phyloP scores from a whole-genome alignment of 2,329 filamentous ascomycete genomes.

The Aspergillus pseudoglaucus region DNA sequence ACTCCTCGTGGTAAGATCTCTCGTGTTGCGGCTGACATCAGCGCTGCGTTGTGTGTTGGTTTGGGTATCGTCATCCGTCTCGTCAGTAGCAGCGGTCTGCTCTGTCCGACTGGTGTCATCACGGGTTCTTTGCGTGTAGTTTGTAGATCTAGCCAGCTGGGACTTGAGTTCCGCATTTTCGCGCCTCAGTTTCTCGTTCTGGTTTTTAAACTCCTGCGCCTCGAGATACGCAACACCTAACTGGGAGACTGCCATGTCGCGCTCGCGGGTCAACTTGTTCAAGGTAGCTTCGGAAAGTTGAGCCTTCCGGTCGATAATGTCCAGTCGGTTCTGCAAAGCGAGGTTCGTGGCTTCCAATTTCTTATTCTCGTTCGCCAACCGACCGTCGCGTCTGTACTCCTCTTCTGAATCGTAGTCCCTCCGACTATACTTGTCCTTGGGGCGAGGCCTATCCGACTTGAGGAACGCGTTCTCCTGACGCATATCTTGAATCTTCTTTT shows the following conservation, averaged over 20 bases:
- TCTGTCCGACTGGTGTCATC: conserved; percentile 25
- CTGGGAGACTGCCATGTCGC: conserved; percentile 53
- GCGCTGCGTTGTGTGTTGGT: conserved; percentile 24
- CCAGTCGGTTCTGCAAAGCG: conserved; percentile 49
- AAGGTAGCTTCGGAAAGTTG: conserved; percentile 49
- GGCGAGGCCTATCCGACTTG: conserved; percentile 35
- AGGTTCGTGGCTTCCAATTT: conserved; percentile 49
- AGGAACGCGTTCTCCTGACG: conserved; percentile 49
- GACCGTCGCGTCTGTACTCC: conserved; percentile 30
- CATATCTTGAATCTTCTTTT: conserved; percentile 45
- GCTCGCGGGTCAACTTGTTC: conserved; percentile 50
- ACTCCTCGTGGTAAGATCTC: conserved; percentile 24
- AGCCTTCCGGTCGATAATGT: conserved; percentile 50
- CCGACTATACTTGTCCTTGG: conserved; percentile 33
- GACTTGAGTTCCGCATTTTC: conserved; percentile 35
- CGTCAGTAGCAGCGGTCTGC: conserved; percentile 15
- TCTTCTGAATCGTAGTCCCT: conserved; percentile 39
- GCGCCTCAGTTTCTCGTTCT: conserved; percentile 31
- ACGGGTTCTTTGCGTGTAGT: conserved; percentile 14
- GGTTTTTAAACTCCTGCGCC: conserved; percentile 38
- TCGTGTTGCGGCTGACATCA: conserved; percentile 22
- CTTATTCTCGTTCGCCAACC: conserved; percentile 30
- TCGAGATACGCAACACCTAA: conserved; percentile 51
- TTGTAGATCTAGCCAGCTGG: conserved; percentile 24
- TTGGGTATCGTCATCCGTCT: conserved; percentile 24